Evolutionary conservation across 2,329 filamentous ascomycete genomes (phyloP).

Genomic region (Hymenoscyphus repandus): DNA sequence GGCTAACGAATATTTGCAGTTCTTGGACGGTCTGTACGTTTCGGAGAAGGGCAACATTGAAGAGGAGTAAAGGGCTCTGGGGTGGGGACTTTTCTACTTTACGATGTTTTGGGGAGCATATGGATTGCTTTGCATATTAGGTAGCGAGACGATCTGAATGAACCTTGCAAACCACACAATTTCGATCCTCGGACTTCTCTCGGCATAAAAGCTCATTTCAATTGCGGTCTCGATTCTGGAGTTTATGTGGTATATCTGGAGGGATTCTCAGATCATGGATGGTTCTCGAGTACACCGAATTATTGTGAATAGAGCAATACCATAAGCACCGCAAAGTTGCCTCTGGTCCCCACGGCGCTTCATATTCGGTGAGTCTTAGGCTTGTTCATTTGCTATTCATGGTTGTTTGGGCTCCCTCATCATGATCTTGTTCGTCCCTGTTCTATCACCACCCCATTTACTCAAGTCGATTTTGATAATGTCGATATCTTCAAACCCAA

Average conservation of each 20-base stretch:
- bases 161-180: slow-evolving; percentile 26
- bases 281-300: too few species aligned
- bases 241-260: too few species aligned
- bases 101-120: slow-evolving; percentile 26
- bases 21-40: slow-evolving; percentile 99
- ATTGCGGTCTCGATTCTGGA: neutral
- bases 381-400: too few species aligned
- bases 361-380: too few species aligned
- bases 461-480: slow-evolving; percentile 28
- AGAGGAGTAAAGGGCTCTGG: slow-evolving; percentile 44
- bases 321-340: too few species aligned
- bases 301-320: too few species aligned
- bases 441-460: slow-evolving; percentile 21
- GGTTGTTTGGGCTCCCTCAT: slow-evolving; percentile 22
- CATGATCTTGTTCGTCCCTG: slow-evolving; percentile 24
- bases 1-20: slow-evolving; percentile 46
- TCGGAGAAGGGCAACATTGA: slow-evolving; percentile 96
- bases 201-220: neutral
- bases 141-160: slow-evolving; percentile 31
- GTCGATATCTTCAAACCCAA: slow-evolving; percentile 35
- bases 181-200: neutral
- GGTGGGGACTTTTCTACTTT: slow-evolving; percentile 23
- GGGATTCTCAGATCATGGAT: too few species aligned
- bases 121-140: slow-evolving; percentile 30
- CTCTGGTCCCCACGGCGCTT: too few species aligned